These are phyloP conservation scores for Talaromyces ruber DNA, from an alignment of 495 filamentous ascomycete species.

Conservation along the genomic window DNA sequence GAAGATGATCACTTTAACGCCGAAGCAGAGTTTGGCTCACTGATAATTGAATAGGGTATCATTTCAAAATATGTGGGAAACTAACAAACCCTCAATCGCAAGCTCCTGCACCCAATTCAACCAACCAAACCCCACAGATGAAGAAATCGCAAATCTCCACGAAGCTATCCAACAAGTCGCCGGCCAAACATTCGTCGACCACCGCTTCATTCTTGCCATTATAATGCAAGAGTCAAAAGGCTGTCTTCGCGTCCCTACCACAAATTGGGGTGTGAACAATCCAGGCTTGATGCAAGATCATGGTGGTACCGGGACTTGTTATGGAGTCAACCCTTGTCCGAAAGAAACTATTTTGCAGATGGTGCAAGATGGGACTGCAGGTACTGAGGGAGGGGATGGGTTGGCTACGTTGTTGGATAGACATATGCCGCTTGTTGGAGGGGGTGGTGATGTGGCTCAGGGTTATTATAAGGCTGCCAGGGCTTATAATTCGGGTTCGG, in stretches of 20 bases:
- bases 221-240: constrained; percentile 53
- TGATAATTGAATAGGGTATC: neutral
- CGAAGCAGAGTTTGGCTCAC: too few species aligned
- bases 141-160: constrained; percentile 33
- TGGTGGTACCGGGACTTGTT: constrained; percentile 37
- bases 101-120: constrained; percentile 34
- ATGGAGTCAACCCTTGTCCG: constrained; percentile 37
- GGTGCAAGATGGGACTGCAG: constrained; percentile 37
- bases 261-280: constrained; percentile 34
- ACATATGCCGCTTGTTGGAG: neutral
- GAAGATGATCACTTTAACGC: too few species aligned
- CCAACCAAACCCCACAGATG: constrained; percentile 25
- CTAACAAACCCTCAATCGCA: constrained; percentile 31
- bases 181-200: constrained; percentile 29
- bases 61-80: constrained; percentile 6
- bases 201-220: constrained; percentile 49
- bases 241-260: constrained; percentile 44
- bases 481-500: constrained; percentile 49
- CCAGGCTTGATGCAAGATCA: constrained; percentile 49
- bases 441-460: constrained; percentile 17
- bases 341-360: constrained; percentile 31
- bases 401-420: constrained; percentile 24
- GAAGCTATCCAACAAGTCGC: constrained; percentile 30
- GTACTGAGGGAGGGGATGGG: constrained; percentile 33
- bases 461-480: constrained; percentile 42